These are phyloP conservation scores for Aspergillus alliaceus DNA, from an alignment of 2,329 filamentous ascomycete species.

Conservation along the genomic window DNA sequence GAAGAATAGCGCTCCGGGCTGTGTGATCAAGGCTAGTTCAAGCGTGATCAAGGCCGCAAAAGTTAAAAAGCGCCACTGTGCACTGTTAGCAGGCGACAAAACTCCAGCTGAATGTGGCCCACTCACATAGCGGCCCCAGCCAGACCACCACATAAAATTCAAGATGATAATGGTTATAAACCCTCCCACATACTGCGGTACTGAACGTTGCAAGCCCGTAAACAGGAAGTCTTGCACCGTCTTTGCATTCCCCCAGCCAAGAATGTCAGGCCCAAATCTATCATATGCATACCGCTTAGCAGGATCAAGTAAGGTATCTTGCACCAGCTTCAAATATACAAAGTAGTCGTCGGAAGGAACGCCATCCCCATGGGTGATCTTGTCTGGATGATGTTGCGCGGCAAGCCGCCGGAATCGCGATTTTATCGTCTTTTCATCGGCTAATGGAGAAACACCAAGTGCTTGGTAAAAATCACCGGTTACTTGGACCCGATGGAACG, in stretches of 20 bases:
- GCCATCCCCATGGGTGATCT: constrained; percentile 52
- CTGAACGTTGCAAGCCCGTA: constrained; percentile 56
- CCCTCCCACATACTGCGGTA: constrained; percentile 42
- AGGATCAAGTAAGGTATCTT: constrained; percentile 78
- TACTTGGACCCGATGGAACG: constrained; percentile 74
- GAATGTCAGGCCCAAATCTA: constrained; percentile 74
- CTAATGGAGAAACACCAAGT: constrained; percentile 68
- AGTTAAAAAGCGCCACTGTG: constrained; percentile 53
- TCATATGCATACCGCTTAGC: constrained; percentile 84
- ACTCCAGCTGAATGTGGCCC: constrained; percentile 19
- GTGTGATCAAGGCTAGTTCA: constrained; percentile 59
- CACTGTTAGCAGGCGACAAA: constrained; percentile 12
- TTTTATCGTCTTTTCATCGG: constrained; percentile 76
- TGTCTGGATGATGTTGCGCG: constrained; percentile 77
- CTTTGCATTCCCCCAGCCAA: constrained; percentile 55
- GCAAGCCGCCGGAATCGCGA: constrained; percentile 77
- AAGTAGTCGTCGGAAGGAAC: constrained; percentile 58
- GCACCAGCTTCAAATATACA: constrained; percentile 77
- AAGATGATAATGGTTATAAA: constrained; percentile 36
- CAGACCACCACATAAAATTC: constrained; percentile 43
- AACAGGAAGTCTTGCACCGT: constrained; percentile 73
- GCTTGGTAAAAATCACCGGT: constrained; percentile 76
- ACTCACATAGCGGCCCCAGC: constrained; percentile 48
- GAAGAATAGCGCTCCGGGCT: constrained; percentile 45
- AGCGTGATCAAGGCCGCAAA: constrained; percentile 56